Evolutionary conservation across 129 eudicot genomes (phyloP), one percentile per base, ranked within the genome.

Genomic region (Flaveria bidentis): DNA sequence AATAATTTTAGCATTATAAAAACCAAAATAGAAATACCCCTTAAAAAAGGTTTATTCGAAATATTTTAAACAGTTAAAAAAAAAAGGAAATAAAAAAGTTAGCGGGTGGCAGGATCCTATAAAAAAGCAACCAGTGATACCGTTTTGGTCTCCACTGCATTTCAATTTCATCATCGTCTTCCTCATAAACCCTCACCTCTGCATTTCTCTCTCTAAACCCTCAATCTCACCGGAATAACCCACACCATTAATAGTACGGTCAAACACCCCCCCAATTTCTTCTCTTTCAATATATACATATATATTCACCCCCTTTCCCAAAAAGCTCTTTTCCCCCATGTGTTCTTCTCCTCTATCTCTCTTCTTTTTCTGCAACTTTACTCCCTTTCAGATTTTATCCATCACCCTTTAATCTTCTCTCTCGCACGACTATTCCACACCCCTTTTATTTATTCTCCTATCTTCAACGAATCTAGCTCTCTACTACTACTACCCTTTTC

Each of bases 71-170:
- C 49, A 71, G 15, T 9, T 15, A 45, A 20, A 67, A 55, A 18
- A 23, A 1, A 62, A 26, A 62, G 0, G 0, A 30, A 30, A 30
- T 2, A 30, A 62, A 62, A 12, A 64, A 1, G 5, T 22, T 56
- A 5, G 4, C 65, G 25, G 58, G 78, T 22, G 51, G 62, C 75
- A 79, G 85, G 71, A 88, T 84, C 89, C 87, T 89, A 89, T 89
- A 89, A 82, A 84, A 82, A 18, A 79, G 88, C 76, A 76, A 42
- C 50, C 13, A 26, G 45, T 66, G 76, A 70, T 39, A 57, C 85
- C 83, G 64, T n/a, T 73, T 53, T 61, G 75, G 69, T 73, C 83
- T 66, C 65, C 75, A 73, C 74, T 41, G 64, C 80, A 56, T n/a
- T 16, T 67, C 14, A 13, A 2, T 11, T 30, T 23, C 51, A 63